Evolutionary conservation across 2,329 filamentous ascomycete genomes (phyloP), one percentile per base, ranked within the genome.

Genomic region (Colletotrichum cereale): DNA sequence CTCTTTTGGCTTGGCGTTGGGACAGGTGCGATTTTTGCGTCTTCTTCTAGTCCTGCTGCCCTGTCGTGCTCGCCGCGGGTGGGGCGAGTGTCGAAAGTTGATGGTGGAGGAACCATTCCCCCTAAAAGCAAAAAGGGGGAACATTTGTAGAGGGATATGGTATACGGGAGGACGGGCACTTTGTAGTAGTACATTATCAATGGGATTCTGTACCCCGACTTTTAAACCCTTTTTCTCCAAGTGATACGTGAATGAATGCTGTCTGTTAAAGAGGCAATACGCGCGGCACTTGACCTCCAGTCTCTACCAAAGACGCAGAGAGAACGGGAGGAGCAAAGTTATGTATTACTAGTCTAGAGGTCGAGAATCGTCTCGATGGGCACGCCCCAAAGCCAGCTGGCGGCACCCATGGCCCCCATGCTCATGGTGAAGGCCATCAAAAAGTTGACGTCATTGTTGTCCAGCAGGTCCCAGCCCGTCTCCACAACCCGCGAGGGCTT

Each of bases 391-490:
- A 87, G 86, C 87, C 86, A 90, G 55, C 86, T 82, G 38, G 88
- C 90, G 42, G 89, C 81, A 0, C 83, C 84, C 89, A 98, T 97
- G 5, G 91, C 93, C 5, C 91, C 89, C 24, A 95, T 74, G 79
- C 93, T 97, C 89, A 97, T 95, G 5, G 86, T 86, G 18, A 89
- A 86, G 0, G 96, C 95, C 96, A 98, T 98, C 67, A 96, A 80
- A 69, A 98, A 89, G 80, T 99, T 99, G 76, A 99, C 95, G 66
- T 93, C 93, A 80, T 99, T 99, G 81, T 99, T 99, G 81, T 97
- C 95, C 68, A 99, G 84, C 73, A 97, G 80, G 79, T 97, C 88
- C 88, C 83, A 86, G 62, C 79, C 94, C 75, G 85, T 92, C 81
- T 93, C 90, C 8, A 91, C 82, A 6, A 90, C 83, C 24, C 92